These are phyloP conservation scores for Plasmodium yoelii DNA, from an alignment of 169 alveolate genomes.

Conservation along the genomic window DNA sequence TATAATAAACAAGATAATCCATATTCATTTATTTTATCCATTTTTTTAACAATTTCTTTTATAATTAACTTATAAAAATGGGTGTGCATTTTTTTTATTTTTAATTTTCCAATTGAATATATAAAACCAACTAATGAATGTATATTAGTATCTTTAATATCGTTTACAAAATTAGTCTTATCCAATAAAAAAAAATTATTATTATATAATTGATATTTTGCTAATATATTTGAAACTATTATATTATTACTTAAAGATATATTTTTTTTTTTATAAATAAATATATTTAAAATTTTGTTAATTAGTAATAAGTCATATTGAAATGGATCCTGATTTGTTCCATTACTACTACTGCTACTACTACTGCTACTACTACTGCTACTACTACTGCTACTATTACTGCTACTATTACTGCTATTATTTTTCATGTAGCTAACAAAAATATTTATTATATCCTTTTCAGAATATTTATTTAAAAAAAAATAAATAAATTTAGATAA, in stretches of 20 bases:
- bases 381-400: too few relatives aligned
- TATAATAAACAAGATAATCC: constrained; percentile 65
- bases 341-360: too few relatives aligned
- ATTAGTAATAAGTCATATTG: constrained; percentile 25
- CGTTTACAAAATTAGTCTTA: constrained; percentile 24
- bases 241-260: constrained; percentile 44
- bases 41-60: constrained; percentile 45
- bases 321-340: too few relatives aligned
- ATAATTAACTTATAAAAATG: constrained; percentile 30
- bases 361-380: too few relatives aligned
- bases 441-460: constrained; percentile 43
- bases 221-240: constrained; percentile 28
- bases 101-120: constrained; percentile 59
- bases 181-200: constrained; percentile 53
- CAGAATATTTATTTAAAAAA: constrained; percentile 33
- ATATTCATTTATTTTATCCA: constrained; percentile 59
- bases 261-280: constrained; percentile 47
- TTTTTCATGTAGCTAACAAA: constrained; percentile 31
- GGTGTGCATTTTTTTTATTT: constrained; percentile 18
- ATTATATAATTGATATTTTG: constrained; percentile 42
- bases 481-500: constrained; percentile 11
- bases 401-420: too few relatives aligned
- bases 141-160: constrained; percentile 23
- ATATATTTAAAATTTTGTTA: constrained; percentile 53
- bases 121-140: constrained; percentile 58